These are phyloP conservation scores for Lactarius indigo DNA, from an alignment of 768 basidiomycete genomes.

Conservation along the genomic window DNA sequence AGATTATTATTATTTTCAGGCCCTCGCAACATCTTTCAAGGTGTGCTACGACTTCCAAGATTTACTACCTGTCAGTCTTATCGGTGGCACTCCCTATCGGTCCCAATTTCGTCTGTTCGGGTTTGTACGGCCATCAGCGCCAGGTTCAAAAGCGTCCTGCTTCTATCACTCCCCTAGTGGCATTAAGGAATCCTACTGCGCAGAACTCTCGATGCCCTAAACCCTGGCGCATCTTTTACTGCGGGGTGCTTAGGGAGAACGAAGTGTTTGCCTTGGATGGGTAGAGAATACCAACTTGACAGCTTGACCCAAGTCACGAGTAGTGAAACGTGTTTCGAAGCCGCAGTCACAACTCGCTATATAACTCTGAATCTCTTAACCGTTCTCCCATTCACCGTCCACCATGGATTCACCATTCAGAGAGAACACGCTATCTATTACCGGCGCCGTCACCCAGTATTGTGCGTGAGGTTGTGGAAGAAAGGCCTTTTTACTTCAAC, in stretches of 20 bases:
- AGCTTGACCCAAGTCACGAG: neutral
- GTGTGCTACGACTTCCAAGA: neutral
- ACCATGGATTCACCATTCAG: neutral
- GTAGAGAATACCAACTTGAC: neutral
- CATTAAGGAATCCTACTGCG: neutral
- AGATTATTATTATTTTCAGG: neutral
- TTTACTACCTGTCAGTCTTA: neutral
- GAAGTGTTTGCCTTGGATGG: neutral
- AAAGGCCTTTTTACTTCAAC: neutral
- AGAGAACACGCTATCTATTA: too few relatives aligned
- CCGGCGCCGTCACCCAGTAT: too few relatives aligned
- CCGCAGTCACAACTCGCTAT: neutral
- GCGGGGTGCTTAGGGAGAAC: neutral
- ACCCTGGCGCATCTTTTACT: neutral
- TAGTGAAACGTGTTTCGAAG: neutral
- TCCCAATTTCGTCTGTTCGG: neutral
- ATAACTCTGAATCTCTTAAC: neutral
- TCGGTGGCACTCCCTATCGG: neutral
- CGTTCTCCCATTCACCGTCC: neutral
- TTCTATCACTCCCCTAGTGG: neutral
- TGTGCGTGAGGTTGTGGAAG: too few relatives aligned
- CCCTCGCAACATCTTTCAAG: neutral
- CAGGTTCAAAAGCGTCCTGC: neutral
- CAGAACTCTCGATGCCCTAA: neutral
- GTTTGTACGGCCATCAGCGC: neutral